Conservation (phyloP, 2,329 filamentous ascomycete genomes). For the Parasarocladium wereldwijsianum region DNA sequence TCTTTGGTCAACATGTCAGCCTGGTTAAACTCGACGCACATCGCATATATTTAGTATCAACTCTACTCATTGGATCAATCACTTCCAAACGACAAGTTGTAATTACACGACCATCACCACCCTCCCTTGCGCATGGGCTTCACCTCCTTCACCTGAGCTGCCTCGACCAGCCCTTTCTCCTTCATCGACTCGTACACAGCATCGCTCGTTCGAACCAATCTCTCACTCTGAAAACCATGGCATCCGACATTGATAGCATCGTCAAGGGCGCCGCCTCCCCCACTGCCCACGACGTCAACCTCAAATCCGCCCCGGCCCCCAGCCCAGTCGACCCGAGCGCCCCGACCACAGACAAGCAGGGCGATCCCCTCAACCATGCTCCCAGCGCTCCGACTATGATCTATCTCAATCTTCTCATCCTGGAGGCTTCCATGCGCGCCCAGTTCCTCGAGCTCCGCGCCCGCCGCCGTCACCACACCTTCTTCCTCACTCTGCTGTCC, state of each 20-base stretch:
- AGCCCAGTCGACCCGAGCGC: conserved; percentile 27
- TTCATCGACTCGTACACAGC: conserved; percentile 3
- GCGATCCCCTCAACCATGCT: conserved; percentile 63
- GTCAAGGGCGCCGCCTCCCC: conserved; percentile 80
- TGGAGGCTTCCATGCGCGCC: conserved; percentile 83
- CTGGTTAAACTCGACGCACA: too few relatives aligned
- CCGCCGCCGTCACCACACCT: conserved; percentile 79
- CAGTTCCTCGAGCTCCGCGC: conserved; percentile 87
- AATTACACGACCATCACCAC: too few relatives aligned
- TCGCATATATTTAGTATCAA: too few relatives aligned
- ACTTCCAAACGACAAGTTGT: too few relatives aligned
- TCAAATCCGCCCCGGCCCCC: conserved; percentile 25
- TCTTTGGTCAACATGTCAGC: too few relatives aligned
- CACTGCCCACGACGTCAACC: conserved; percentile 35
- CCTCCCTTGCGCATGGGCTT: neutral
- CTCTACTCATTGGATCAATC: too few relatives aligned
- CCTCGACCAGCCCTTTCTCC: conserved; percentile 2
- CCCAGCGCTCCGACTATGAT: conserved; percentile 92
- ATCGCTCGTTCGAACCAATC: conserved; percentile 12
- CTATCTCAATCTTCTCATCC: conserved; percentile 92
- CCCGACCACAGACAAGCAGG: conserved; percentile 24
- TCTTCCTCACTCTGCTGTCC: conserved; percentile 69
- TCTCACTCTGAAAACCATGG: conserved; percentile 28
- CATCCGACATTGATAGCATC: conserved; percentile 65
- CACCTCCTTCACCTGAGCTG: neutral